phyloP scores from a whole-genome alignment of 176 grass and related monocot genomes.

The Hyparrhenia diplandra region DNA sequence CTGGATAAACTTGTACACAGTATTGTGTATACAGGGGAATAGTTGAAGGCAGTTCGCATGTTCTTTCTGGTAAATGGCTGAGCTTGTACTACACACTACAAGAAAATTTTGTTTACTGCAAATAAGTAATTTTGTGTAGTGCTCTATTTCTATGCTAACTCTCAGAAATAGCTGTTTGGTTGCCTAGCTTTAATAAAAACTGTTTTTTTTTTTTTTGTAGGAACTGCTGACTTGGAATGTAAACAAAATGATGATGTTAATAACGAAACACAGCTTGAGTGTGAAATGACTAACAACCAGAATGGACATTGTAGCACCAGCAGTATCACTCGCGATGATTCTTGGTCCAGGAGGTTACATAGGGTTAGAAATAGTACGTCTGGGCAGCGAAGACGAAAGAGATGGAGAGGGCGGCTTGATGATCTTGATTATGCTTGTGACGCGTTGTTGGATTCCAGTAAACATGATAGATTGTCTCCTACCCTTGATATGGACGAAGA shows the following conservation, averaged over 20 bases:
- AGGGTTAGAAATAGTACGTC: conserved; percentile 72
- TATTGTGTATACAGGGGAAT: conserved; percentile 97
- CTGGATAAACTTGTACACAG: conserved; percentile 96
- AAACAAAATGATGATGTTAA: conserved; percentile 44
- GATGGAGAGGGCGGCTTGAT: conserved; percentile 87
- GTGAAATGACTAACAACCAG: conserved; percentile 46
- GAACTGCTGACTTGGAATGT: conserved; percentile 43
- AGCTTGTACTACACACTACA: conserved; percentile 9
- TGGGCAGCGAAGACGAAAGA: conserved; percentile 67
- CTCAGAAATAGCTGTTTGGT: not conserved
- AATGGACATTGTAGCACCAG: conserved; percentile 83
- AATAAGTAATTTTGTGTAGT: conserved; percentile 18
- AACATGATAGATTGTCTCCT: conserved; percentile 22
- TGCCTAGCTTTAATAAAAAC: conserved; percentile 19
- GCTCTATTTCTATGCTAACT: not conserved
- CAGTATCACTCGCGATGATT: conserved; percentile 62
- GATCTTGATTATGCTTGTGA: conserved; percentile 41
- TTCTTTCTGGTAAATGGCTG: conserved; percentile 52
- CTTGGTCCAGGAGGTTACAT: conserved; percentile 63
- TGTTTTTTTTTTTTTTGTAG: conserved; percentile 35
- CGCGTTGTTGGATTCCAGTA: conserved; percentile 32
- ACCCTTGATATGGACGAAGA: conserved; percentile 32
- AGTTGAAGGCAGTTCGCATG: conserved; percentile 56
- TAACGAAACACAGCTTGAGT: conserved; percentile 51
- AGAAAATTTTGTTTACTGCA: conserved; percentile 18